A percentile compares a stretch with the other conserved stretches of the same genome.
Conservation (phyloP, 1,284 basidiomycete species). For the Moesziomyces sp. region DNA sequence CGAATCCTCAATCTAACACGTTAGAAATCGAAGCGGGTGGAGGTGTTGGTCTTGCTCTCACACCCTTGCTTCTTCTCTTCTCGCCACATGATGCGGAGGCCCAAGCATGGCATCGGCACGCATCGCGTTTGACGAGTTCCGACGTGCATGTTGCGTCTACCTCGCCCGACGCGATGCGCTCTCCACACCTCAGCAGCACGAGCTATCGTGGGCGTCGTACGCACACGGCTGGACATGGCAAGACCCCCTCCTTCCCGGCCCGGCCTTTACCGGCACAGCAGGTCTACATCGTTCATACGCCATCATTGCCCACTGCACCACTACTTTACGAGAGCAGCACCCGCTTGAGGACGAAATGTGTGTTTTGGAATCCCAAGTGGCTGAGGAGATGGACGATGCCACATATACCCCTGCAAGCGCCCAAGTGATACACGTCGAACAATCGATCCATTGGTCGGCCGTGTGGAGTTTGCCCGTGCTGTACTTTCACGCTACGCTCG, state of each 20-base stretch:
- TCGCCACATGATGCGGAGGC: slow-evolving; percentile 1
- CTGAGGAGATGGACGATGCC: too few relatives aligned
- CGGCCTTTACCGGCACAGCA: slow-evolving; percentile 6
- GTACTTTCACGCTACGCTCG: slow-evolving; percentile 14
- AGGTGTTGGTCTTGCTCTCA: not conserved
- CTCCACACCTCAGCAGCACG: too few relatives aligned
- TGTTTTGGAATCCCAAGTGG: too few relatives aligned
- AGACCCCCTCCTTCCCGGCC: not conserved
- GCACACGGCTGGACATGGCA: slow-evolving; percentile 12
- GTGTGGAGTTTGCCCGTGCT: slow-evolving; percentile 33
- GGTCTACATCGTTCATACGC: slow-evolving; percentile 12
- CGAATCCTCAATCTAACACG: slow-evolving; percentile 12
- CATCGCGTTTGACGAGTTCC: slow-evolving; percentile 8
- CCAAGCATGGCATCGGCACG: not conserved
- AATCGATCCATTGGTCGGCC: slow-evolving; percentile 17
- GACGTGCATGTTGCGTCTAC: slow-evolving; percentile 2
- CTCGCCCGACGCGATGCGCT: slow-evolving; percentile 4
- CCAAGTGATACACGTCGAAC: not conserved
- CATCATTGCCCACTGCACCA: not conserved
- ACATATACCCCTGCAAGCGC: too few relatives aligned
- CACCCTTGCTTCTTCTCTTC: not conserved
- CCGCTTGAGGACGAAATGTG: not conserved
- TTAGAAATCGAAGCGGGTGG: too few relatives aligned
- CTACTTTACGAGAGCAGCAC: not conserved
- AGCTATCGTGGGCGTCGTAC: slow-evolving; percentile 25